Percentiles rank a stretch among this genome's conserved stretches.
phyloP scores from a whole-genome alignment of 2,329 filamentous ascomycete species.

The Aspergillus ruber region DNA sequence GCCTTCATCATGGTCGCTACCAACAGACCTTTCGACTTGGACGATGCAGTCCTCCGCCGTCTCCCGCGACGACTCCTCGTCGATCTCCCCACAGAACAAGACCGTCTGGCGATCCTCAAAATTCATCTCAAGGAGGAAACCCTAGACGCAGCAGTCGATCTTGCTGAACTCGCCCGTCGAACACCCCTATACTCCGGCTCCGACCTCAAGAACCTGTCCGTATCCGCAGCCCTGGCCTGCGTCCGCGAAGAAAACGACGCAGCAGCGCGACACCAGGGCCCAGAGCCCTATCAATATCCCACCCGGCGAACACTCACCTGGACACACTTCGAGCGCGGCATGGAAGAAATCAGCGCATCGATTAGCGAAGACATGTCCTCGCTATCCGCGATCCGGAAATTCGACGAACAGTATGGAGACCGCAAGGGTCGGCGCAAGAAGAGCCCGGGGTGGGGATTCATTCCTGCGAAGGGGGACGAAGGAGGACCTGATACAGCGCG shows the following conservation, averaged over 20 bases:
- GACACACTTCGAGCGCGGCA: constrained; percentile 75
- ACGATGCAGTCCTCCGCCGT: constrained; percentile 52
- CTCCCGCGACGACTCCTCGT: constrained; percentile 45
- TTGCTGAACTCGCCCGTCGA: constrained; percentile 37
- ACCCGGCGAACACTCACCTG: constrained; percentile 59
- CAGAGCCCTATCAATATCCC: constrained; percentile 55
- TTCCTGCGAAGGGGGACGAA: constrained; percentile 28
- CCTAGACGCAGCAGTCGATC: constrained; percentile 35
- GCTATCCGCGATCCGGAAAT: constrained; percentile 80
- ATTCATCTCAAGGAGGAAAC: constrained; percentile 45
- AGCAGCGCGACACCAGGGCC: constrained; percentile 29
- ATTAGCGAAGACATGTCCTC: constrained; percentile 91
- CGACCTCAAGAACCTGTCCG: constrained; percentile 47
- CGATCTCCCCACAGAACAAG: constrained; percentile 42
- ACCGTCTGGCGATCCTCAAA: constrained; percentile 43
- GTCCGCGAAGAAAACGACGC: constrained; percentile 43
- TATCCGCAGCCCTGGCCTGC: constrained; percentile 45
- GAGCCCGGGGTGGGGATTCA: constrained; percentile 48
- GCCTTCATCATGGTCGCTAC: constrained; percentile 98
- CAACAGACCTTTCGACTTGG: constrained; percentile 89
- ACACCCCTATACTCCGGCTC: constrained; percentile 48
- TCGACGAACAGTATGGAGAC: constrained; percentile 92
- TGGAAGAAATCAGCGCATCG: constrained; percentile 83
- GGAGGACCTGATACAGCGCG: constrained; percentile 32
- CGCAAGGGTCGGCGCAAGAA: constrained; percentile 60